A percentile compares a stretch with the other conserved stretches of the same genome.
phyloP scores from a whole-genome alignment of 1,284 basidiomycete genomes.

The Cutaneotrichosporon sp. region DNA sequence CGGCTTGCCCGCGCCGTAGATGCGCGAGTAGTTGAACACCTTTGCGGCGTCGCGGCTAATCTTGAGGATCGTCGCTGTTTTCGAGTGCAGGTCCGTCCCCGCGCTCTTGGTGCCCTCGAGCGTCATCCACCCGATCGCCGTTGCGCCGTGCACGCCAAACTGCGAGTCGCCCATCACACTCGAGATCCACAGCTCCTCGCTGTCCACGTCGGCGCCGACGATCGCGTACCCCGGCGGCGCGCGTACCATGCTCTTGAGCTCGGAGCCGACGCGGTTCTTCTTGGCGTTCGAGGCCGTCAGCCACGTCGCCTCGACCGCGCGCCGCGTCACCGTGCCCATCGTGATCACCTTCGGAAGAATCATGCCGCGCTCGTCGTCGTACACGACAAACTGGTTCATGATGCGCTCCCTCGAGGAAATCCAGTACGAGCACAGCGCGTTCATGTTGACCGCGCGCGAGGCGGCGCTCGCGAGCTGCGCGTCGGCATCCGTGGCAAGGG shows the following conservation, averaged over 20 bases:
- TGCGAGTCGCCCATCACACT: conserved; percentile 99
- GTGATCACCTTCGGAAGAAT: conserved; percentile 96
- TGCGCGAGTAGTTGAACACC: conserved; percentile 98
- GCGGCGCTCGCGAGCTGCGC: conserved; percentile 67
- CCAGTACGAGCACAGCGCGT: conserved; percentile 97
- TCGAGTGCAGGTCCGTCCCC: conserved; percentile 95
- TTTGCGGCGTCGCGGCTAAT: conserved; percentile 96
- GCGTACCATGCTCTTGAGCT: conserved; percentile 95
- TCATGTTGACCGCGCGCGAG: conserved; percentile 84
- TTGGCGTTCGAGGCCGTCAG: conserved; percentile 98
- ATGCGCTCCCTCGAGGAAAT: conserved; percentile 92
- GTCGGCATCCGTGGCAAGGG: conserved; percentile 45
- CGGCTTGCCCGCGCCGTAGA: conserved; percentile 95
- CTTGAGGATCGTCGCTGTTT: conserved; percentile 90
- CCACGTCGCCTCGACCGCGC: conserved; percentile 98
- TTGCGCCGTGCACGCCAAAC: conserved; percentile 95
- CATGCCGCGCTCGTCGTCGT: conserved; percentile 75
- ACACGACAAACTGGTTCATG: conserved; percentile 90
- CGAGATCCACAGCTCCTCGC: conserved; percentile 98
- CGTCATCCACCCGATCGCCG: conserved; percentile 99
- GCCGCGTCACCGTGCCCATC: conserved; percentile 97
- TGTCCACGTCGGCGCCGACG: conserved; percentile 98
- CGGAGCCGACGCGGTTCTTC: conserved; percentile 93
- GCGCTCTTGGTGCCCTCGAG: conserved; percentile 96
- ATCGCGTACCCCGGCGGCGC: conserved; percentile 92